Evolutionary conservation across 2,329 filamentous ascomycete genomes (phyloP), one percentile per base, ranked within the genome.

Genomic region (Emericellopsis cladophorae): DNA sequence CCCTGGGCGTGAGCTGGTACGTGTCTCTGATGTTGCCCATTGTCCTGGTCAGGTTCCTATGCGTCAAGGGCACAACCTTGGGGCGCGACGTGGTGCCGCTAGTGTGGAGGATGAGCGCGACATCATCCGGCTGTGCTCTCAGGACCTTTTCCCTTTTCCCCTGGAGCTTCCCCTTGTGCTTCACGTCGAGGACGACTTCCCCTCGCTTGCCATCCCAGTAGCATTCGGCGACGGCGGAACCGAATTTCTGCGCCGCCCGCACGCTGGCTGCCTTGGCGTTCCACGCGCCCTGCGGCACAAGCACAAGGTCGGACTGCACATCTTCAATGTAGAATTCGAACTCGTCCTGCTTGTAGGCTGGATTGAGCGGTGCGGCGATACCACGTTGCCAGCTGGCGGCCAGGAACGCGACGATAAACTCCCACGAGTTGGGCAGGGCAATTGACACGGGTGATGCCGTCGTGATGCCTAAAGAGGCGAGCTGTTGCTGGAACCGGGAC

Each of bases 281-380:
- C 51, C 77, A 84, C 12, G 80, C 76, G 14, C 84, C 85, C 49
- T 69, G 70, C 11, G 86, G 85, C 9, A 93, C 81, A 31, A 93
- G 68, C 26, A 87, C 75, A 44, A 93, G 66, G 29, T 81, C 81
- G 5, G 86, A 90, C 55, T 80, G 84, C 51, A 93, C 70, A 56
- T 94, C 86, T 48, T 88, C 81, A 53, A 94, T 90, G 61, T 92
- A 93, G 62, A 93, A 93, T 58, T 92, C 86, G 57, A 90, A 92
- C 60, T 93, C 86, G 43, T 80, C 80, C 61, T 92, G 84, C 66
- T 89, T 93, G 68, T 93, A 93, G 36, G 80, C 81, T 33, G 86
- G 79, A 60, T 94, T 93, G 48, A 94, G 67, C n/a, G 86, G 87
- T 4, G 87, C 87, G 7, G 86, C 86, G 50, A 92, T 81, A 24